Evolutionary conservation across 1,139 yeast species (phyloP), one percentile per base, ranked within the genome.

Genomic region (Suhomyces atakaporum): DNA sequence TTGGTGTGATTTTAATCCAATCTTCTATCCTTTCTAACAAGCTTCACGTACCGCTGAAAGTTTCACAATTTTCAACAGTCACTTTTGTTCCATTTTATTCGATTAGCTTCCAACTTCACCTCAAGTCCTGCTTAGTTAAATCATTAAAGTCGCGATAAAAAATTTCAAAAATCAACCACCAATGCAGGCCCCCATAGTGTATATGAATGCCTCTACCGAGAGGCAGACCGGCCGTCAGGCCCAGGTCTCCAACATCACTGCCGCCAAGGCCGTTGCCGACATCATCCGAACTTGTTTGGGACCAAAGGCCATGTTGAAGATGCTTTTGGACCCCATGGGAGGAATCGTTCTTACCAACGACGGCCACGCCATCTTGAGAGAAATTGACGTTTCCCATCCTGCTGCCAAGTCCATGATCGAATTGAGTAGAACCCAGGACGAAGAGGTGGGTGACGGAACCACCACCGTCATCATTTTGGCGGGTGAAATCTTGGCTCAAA

Each of bases 351-450:
- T 94, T 49, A 94, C 99, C 39, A 94, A 94, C 63, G 99, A 94
- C 61, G 99, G 99, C 6, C 97, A 90, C 61, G 97, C 95, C 8
- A 87, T 87, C 41, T 69, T 87, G 50, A 75, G 95, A 54, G 96
- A 87, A 60, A 86, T 87, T 45, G 95, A 87, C 56, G 95, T 87
- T 42, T 85, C 94, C 3, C 97, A 89, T 58, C 98, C 99, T 5
- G 98, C 98, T 7, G 98, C 99, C 36, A 94, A 94, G 66, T 85
- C 96, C 22, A 94, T 94, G 97, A 86, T 94, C 58, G 98, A 94
- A 66, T 76, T 94, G 51, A 83, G 95, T 53, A 79, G 98, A 67
- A 90, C 98, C 7, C 98, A 92, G 68, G 99, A 94, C 60, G 99
- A 94, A 65, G 98, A 94, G 67, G 97, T 92, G 44, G 98, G 98